Conservation (phyloP, 208 protist species). For the Leishmania guyanensis region DNA sequence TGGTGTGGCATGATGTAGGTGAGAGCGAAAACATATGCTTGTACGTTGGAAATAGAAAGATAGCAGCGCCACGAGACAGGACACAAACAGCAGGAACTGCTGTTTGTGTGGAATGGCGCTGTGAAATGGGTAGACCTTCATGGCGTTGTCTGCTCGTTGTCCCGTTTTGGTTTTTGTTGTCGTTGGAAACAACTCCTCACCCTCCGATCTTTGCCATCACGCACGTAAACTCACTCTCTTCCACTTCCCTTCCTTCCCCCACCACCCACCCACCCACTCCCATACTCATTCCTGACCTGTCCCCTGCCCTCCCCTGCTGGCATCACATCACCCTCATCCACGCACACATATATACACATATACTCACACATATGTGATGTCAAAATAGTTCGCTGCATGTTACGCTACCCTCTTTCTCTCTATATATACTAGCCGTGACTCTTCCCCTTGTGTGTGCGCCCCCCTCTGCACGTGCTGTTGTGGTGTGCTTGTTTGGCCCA, state of each 20-base stretch:
- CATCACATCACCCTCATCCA: not conserved
- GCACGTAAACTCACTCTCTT: not conserved
- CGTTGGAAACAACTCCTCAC: not conserved
- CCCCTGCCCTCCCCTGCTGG: not conserved
- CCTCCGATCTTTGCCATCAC: not conserved
- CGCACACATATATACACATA: not conserved
- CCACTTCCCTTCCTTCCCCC: not conserved
- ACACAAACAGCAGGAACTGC: not conserved
- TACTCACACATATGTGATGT: not conserved
- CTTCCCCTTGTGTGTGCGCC: not conserved
- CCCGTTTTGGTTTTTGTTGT: not conserved
- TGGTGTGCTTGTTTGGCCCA: not conserved
- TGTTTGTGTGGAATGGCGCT: not conserved
- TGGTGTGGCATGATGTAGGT: not conserved
- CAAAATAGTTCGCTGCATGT: not conserved
- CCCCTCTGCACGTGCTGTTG: not conserved
- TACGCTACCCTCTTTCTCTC: not conserved
- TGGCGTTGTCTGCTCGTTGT: not conserved
- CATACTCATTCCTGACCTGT: not conserved
- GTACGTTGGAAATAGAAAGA: not conserved
- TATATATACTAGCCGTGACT: not conserved
- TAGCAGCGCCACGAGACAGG: not conserved
- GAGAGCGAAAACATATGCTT: not conserved
- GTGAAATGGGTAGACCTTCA: not conserved
- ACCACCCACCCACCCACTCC: no score